Evolutionary conservation across 495 filamentous ascomycete genomes (phyloP), one percentile per base, ranked within the genome.

Genomic region (Daldinia bambusicola): DNA sequence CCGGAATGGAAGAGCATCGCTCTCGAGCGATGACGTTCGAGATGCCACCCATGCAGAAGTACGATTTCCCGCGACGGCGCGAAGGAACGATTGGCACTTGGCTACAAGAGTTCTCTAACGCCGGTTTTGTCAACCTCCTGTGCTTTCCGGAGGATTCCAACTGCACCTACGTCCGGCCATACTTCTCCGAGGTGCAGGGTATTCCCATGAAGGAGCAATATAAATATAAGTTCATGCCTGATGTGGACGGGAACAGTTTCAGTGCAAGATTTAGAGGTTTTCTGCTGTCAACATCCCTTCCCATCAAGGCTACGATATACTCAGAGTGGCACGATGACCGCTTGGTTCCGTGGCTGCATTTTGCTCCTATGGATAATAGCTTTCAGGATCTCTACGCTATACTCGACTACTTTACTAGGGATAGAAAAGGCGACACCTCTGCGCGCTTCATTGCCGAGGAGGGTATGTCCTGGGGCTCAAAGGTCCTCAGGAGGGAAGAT

Each of bases 331-430:
- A 90, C 63, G 89, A 91, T 63, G 85, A 83, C 13, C 78, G 89
- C 6, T 74, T 91, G 2, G 81, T 89, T 32, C 81, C 87, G 10
- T 90, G 89, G 89, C 78, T 80, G 20, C 89, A 91, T 69, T 91
- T 84, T 66, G 87, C 90, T 5, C 91, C 91, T 1, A 89, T 93
- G 86, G 90, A 92, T 71, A 92, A 91, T 68, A 83, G 85, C 2
- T 92, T 87, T 59, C 81, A 86, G 55, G 90, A 93, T 70, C 65
- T 92, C 22, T 92, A 89, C 74, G 86, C 85, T 0, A 80, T 93
- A 2, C 84, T 93, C 78, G 86, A 90, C 43, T 93, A 91, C 74
- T 92, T 93, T 76, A 69, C 89, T 4, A 86, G 89, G 26, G 79
- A 76, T 43, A 72, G 78, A 22, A 72, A 77, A 32, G 71, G 74